Conservation (phyloP, 1,284 basidiomycete species). For the Cutaneotrichosporon dermatis region DNA sequence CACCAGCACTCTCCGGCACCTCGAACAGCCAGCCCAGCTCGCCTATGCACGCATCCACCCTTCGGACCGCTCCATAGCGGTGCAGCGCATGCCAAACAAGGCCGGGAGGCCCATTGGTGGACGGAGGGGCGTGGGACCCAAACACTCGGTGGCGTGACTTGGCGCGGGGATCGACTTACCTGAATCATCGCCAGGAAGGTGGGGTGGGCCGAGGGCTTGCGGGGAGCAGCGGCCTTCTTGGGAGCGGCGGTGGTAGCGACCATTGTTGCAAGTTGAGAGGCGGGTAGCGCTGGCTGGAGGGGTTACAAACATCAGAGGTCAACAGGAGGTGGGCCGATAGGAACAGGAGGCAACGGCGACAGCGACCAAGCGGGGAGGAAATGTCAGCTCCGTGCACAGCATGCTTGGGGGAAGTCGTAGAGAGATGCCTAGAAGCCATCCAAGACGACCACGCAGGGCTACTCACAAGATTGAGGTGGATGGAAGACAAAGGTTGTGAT, state of each 20-base stretch:
- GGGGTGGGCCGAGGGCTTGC: constrained; percentile 45
- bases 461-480: constrained; percentile 1
- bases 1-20: not conserved
- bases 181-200: constrained; percentile 51
- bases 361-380: constrained; percentile 1
- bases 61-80: too few species aligned
- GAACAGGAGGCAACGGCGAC: not conserved
- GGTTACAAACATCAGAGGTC: not conserved
- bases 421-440: not conserved
- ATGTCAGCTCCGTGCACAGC: constrained; percentile 8
- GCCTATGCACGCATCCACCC: not conserved
- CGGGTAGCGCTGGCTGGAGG: not conserved
- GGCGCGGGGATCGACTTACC: constrained; percentile 37
- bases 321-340: not conserved
- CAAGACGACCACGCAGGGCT: not conserved
- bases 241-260: constrained; percentile 33
- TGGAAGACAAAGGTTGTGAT: not conserved
- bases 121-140: not conserved
- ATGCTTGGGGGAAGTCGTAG: not conserved
- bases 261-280: constrained; percentile 28
- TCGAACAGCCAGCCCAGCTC: not conserved
- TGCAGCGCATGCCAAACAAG: too few species aligned
- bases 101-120: too few species aligned
- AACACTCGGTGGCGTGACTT: not conserved
- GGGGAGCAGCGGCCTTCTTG: constrained; percentile 40